Evolutionary conservation across 164 flowering plant species (phyloP), one percentile per base, ranked within the genome.

Genomic region (Litsea cubeba): DNA sequence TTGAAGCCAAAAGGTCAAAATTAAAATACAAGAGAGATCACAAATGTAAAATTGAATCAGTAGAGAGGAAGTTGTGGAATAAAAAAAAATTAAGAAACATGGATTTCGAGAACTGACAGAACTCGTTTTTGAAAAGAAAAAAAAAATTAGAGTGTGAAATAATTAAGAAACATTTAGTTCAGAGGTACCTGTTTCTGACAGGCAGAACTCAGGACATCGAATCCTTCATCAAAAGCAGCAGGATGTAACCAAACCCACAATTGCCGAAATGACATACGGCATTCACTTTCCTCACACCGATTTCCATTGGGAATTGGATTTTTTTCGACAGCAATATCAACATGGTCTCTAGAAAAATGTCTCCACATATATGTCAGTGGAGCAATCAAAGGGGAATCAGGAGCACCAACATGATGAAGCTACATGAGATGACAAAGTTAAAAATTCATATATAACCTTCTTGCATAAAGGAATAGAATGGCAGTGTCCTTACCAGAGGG

Each of bases 311-410:
- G 6, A 28, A 23, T 50, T 40, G 46, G 64, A 11, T 65, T 71
- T 10, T 69, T 72, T 35, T 62, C 74, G 24, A 60, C 75, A 70
- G 75, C 85, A 76, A 24, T 49, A 54, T 67, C 71, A 28, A 32
- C 51, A 57, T 50, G 40, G 2, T 68, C 77, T 35, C 68, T 71
- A 57, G 3, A 57, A 22, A 26, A 63, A 63, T 93, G 90, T 49
- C 88, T 83, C 98, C 98, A 95, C 94, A 95, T 92, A 75, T 85
- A 95, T 50, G 83, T 93, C 76, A 95, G 95, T 50, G 99, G 98
- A 65, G 93, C 85, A 78, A 93, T 87, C 25, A 87, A 35, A 65
- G 74, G 83, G 69, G 86, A 76, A 79, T 28, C 28, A 25, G 85
- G 80, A 60, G 81, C 81, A 79, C 87, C 95, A 79, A 79, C 81